Evolutionary conservation across 2,329 filamentous ascomycete genomes (phyloP).

Genomic region (Raffaelea ambrosiae): DNA sequence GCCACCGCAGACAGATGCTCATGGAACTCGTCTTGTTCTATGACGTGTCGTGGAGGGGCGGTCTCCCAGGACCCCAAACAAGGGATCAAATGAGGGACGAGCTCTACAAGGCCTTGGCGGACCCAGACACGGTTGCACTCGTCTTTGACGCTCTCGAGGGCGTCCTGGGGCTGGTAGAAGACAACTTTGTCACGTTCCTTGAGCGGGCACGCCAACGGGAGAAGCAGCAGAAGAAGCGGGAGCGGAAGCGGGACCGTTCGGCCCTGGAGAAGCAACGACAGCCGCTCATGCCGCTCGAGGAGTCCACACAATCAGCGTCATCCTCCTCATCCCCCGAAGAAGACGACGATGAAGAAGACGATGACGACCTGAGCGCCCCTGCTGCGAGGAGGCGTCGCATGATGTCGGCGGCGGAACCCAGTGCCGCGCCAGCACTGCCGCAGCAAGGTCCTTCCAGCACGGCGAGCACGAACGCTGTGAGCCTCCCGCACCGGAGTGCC

Average conservation of each 20-base stretch:
- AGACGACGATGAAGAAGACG: too few relatives aligned
- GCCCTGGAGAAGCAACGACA: too few relatives aligned
- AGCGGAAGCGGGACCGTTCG: background rate
- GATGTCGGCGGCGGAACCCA: too few relatives aligned
- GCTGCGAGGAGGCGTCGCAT: too few relatives aligned
- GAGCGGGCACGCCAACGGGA: background rate
- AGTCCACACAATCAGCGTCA: too few relatives aligned
- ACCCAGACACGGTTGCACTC: background rate
- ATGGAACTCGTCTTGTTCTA: background rate
- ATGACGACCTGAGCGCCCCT: too few relatives aligned
- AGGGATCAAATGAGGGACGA: background rate
- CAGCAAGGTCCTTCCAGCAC: too few relatives aligned
- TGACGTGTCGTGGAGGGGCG: background rate
- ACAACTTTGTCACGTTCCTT: background rate
- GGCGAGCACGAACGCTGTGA: too few relatives aligned
- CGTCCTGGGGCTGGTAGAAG: background rate
- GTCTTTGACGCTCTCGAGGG: background rate
- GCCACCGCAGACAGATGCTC: background rate
- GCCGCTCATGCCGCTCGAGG: too few relatives aligned
- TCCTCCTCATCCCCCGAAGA: too few relatives aligned
- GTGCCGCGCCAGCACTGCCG: too few relatives aligned
- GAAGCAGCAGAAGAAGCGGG: background rate
- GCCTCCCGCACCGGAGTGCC: too few relatives aligned
- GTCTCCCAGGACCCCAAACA: background rate
- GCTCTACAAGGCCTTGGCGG: background rate